Conservation (phyloP, 1,284 basidiomycete genomes). For the Cutaneotrichosporon mucoides region DNA sequence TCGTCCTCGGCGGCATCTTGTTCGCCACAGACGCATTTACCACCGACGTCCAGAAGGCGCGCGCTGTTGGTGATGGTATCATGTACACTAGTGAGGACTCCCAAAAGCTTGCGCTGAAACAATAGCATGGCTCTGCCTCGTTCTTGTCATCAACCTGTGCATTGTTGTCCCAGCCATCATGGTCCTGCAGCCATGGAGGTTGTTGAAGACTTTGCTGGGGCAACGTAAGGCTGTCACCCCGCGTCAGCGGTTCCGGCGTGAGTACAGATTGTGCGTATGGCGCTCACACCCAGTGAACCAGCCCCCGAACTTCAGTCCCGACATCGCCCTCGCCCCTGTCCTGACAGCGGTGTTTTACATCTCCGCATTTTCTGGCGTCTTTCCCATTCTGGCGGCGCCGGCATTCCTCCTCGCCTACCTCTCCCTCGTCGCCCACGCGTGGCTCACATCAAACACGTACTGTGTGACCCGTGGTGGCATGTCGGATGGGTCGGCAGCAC, state of each 20-base stretch:
- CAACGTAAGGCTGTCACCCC: slow-evolving; percentile 64
- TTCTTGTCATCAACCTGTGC: slow-evolving; percentile 63
- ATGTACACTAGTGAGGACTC: slow-evolving; percentile 63
- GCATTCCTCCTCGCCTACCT: slow-evolving; percentile 63
- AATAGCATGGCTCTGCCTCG: slow-evolving; percentile 52
- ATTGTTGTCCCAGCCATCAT: slow-evolving; percentile 66
- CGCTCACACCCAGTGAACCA: slow-evolving; percentile 57
- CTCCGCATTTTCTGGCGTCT: slow-evolving; percentile 63
- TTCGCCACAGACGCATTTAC: slow-evolving; percentile 62
- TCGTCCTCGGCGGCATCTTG: slow-evolving; percentile 61
- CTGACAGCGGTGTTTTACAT: slow-evolving; percentile 67
- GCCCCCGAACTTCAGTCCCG: slow-evolving; percentile 65
- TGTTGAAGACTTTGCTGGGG: slow-evolving; percentile 57
- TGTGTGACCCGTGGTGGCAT: slow-evolving; percentile 61
- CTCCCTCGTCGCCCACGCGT: slow-evolving; percentile 67
- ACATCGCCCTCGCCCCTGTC: slow-evolving; percentile 62
- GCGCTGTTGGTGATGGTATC: slow-evolving; percentile 62
- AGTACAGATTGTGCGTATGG: slow-evolving; percentile 25
- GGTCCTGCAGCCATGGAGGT: slow-evolving; percentile 62
- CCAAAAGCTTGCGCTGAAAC: not conserved
- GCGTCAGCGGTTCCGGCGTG: slow-evolving; percentile 70
- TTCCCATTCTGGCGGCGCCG: slow-evolving; percentile 69
- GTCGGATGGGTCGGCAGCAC: slow-evolving; percentile 65
- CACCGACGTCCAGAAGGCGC: slow-evolving; percentile 47
- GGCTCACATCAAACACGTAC: slow-evolving; percentile 69